Evolutionary conservation across 2,329 filamentous ascomycete genomes (phyloP).

Genomic region (Periconia digitata): DNA sequence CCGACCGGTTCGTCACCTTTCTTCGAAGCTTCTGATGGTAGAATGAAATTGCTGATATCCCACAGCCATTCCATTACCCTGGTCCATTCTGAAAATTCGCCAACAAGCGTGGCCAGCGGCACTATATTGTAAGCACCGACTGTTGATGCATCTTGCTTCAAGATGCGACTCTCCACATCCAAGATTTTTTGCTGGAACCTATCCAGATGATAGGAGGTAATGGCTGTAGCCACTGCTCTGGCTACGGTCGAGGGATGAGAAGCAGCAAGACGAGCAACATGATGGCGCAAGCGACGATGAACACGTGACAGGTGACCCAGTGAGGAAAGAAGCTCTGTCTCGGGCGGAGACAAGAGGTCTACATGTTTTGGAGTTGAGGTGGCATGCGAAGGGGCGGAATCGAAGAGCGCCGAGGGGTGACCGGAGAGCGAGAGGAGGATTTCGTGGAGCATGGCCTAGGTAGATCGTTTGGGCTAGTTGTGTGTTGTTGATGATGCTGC

Average conservation of each 20-base stretch:
- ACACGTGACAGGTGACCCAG: constrained; percentile 77
- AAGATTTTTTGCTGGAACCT: constrained; percentile 83
- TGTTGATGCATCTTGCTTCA: constrained; percentile 73
- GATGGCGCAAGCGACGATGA: constrained; percentile 70
- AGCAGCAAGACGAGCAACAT: constrained; percentile 67
- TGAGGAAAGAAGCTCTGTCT: constrained; percentile 77
- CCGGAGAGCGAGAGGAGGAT: constrained; percentile 95
- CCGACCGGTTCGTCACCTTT: constrained; percentile 15
- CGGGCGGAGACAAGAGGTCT: constrained; percentile 69
- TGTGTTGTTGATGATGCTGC: neutral
- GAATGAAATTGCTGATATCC: constrained; percentile 70
- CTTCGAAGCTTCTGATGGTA: constrained; percentile 37
- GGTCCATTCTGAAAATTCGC: constrained; percentile 85
- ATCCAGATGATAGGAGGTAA: constrained; percentile 73
- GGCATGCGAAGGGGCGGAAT: constrained; percentile 49
- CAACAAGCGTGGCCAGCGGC: constrained; percentile 80
- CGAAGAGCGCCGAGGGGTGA: constrained; percentile 86
- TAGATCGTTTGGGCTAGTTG: constrained; percentile 9
- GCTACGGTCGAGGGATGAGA: constrained; percentile 80
- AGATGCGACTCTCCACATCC: constrained; percentile 76
- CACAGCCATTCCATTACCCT: constrained; percentile 84
- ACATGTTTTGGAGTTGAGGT: constrained; percentile 34
- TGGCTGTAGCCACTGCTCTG: constrained; percentile 79
- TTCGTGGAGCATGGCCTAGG: constrained; percentile 84
- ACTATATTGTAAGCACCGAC: constrained; percentile 95